These are phyloP conservation scores for Gossypium davidsonii DNA, from an alignment of 441 rosid genomes.

Conservation along the genomic window DNA sequence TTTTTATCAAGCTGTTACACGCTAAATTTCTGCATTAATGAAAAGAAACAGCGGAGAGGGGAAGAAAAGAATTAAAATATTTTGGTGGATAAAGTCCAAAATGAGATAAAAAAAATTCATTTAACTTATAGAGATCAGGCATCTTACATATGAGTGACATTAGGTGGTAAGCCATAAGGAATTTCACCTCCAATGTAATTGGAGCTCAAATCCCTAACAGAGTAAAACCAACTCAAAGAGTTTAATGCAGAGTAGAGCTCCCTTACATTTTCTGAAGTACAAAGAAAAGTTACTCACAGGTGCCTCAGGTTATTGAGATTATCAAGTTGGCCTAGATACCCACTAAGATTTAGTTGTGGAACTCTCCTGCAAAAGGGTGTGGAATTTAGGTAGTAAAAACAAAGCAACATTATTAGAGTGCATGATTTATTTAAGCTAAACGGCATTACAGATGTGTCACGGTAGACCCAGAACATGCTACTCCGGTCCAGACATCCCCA, in stretches of 20 bases:
- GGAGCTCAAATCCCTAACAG: constrained; percentile 71
- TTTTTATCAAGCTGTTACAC: constrained; percentile 55
- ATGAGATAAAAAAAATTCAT: background rate
- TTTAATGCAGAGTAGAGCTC: constrained; percentile 7
- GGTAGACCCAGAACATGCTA: constrained; percentile 67
- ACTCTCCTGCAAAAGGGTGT: constrained; percentile 42
- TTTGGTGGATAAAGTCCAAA: constrained; percentile 4
- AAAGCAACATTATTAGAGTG: background rate
- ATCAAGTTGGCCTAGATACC: constrained; percentile 61
- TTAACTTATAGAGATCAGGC: constrained; percentile 8
- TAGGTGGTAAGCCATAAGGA: constrained; percentile 70
- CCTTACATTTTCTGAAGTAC: constrained; percentile 1
- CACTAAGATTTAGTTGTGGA: constrained; percentile 55
- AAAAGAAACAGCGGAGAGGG: background rate
- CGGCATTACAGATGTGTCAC: constrained; percentile 52
- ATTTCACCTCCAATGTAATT: constrained; percentile 69
- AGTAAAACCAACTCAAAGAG: constrained; percentile 16
- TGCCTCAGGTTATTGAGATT: constrained; percentile 61
- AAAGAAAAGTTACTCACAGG: constrained; percentile 45
- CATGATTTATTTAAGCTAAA: background rate
- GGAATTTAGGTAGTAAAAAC: background rate
- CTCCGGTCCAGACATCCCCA: constrained; percentile 76
- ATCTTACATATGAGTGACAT: constrained; percentile 75
- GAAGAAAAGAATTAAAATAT: constrained; percentile 8
- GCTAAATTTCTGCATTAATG: constrained; percentile 62